Conservation (phyloP, 2,329 filamentous ascomycete species). For the Stagonosporopsis rhizophila region DNA sequence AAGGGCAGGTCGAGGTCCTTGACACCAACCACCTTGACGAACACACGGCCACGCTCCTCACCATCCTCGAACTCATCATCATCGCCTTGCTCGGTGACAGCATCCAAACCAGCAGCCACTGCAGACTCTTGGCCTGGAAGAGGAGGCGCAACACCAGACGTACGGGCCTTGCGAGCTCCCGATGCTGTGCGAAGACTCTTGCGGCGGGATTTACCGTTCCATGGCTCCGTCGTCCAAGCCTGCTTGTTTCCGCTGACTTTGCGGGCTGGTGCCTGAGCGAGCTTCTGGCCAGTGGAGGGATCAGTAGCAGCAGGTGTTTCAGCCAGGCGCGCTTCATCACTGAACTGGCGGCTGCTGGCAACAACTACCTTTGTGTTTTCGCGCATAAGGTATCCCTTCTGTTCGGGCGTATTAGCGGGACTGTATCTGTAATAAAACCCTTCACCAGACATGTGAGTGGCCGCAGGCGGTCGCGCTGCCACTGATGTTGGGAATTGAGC, state of each 20-base stretch:
- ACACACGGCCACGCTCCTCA: conserved; percentile 86
- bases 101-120: conserved; percentile 66
- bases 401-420: conserved; percentile 63
- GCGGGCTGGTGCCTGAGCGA: conserved; percentile 74
- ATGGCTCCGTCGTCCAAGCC: conserved; percentile 96
- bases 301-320: conserved; percentile 43
- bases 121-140: conserved; percentile 89
- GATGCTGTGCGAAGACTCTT: conserved; percentile 67
- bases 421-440: conserved; percentile 41
- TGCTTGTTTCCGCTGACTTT: conserved; percentile 74
- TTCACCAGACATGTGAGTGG: conserved; percentile 38
- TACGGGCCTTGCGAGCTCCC: conserved; percentile 65
- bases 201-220: conserved; percentile 82
- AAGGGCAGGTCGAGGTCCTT: conserved; percentile 94
- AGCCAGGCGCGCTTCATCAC: conserved; percentile 67
- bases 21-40: conserved; percentile 98
- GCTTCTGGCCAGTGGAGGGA: conserved; percentile 38
- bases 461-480: too few relatives aligned
- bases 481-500: conserved; percentile 39
- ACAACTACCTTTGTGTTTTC: conserved; percentile 98
- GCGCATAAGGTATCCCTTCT: conserved; percentile 98
- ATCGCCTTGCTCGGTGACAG: conserved; percentile 73
- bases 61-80: conserved; percentile 73
- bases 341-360: conserved; percentile 72
- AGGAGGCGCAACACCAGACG: conserved; percentile 73